phyloP scores from a whole-genome alignment of 2,329 filamentous ascomycete genomes.

The Sporothrix mexicana region DNA sequence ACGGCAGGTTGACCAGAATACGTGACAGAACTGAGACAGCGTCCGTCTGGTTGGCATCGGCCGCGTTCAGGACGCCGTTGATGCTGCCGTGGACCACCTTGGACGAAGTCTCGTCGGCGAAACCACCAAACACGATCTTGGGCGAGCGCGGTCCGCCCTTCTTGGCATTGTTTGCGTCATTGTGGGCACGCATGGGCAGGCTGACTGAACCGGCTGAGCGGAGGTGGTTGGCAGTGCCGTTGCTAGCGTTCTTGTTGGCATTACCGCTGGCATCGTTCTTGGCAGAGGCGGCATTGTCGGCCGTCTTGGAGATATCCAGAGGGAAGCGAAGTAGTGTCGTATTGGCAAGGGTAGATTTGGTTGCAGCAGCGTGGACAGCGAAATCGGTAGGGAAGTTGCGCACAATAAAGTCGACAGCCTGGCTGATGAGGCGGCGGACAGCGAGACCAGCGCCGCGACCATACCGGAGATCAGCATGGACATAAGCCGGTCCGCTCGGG shows the following conservation, averaged over 20 bases:
- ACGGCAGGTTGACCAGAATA: constrained; percentile 72
- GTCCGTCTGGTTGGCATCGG: constrained; percentile 38
- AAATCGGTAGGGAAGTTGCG: constrained; percentile 66
- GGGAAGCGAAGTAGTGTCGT: constrained; percentile 26
- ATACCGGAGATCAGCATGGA: constrained; percentile 53
- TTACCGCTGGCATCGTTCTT: background rate
- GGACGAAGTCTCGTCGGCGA: constrained; percentile 46
- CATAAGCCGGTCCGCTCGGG: constrained; percentile 36
- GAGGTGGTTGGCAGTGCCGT: constrained; percentile 14
- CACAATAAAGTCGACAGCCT: constrained; percentile 64
- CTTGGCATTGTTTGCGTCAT: background rate
- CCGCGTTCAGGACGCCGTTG: constrained; percentile 13
- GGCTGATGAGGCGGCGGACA: constrained; percentile 54
- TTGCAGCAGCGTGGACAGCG: background rate
- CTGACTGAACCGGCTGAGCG: constrained; percentile 35
- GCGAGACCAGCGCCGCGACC: constrained; percentile 58
- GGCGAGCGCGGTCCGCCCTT: constrained; percentile 27
- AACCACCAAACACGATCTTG: constrained; percentile 73
- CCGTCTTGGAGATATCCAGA: background rate
- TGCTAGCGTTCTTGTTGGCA: background rate
- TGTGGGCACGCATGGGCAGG: constrained; percentile 30
- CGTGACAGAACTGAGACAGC: constrained; percentile 61
- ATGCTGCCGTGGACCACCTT: background rate
- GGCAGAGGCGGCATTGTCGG: background rate
- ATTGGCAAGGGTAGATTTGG: constrained; percentile 50